Percentiles rank a stretch among this genome's conserved stretches.
These are phyloP conservation scores for Scytalidium lignicola DNA, from an alignment of 2,329 filamentous ascomycete genomes.

Conservation along the genomic window DNA sequence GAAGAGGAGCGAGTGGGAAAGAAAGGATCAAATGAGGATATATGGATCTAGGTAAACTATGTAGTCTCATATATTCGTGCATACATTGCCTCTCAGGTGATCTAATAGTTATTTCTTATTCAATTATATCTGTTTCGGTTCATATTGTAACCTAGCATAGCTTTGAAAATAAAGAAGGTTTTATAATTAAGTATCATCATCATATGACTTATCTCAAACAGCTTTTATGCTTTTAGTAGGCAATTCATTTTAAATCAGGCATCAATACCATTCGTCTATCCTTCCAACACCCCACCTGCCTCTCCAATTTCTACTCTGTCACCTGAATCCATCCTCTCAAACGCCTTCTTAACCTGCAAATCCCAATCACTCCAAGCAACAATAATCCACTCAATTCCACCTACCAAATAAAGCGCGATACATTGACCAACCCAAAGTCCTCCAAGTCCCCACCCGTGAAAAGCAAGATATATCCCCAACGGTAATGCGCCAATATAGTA, in stretches of 20 bases:
- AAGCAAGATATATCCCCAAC: constrained; percentile 77
- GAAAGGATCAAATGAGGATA: background rate
- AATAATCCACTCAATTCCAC: constrained; percentile 71
- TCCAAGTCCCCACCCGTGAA: constrained; percentile 76
- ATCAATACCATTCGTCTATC: background rate
- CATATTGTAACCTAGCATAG: too few species aligned
- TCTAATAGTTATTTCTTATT: too few species aligned
- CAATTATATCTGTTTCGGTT: too few species aligned
- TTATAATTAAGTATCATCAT: too few species aligned
- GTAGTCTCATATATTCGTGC: background rate
- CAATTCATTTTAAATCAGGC: background rate
- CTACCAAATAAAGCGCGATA: constrained; percentile 75
- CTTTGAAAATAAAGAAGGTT: too few species aligned
- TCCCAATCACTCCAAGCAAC: constrained; percentile 76
- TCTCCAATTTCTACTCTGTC: constrained; percentile 17
- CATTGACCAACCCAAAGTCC: constrained; percentile 84
- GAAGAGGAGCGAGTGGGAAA: background rate
- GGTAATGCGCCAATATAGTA: constrained; percentile 82
- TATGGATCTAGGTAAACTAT: background rate
- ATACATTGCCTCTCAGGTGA: too few species aligned
- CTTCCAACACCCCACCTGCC: constrained; percentile 1
- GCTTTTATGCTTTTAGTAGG: too few species aligned
- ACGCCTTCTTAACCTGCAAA: constrained; percentile 63
- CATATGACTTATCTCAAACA: too few species aligned
- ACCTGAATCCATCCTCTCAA: constrained; percentile 60